Evolutionary conservation across 2,329 filamentous ascomycete genomes (phyloP), one percentile per base, ranked within the genome.

Genomic region (Huntiella abstrusa): DNA sequence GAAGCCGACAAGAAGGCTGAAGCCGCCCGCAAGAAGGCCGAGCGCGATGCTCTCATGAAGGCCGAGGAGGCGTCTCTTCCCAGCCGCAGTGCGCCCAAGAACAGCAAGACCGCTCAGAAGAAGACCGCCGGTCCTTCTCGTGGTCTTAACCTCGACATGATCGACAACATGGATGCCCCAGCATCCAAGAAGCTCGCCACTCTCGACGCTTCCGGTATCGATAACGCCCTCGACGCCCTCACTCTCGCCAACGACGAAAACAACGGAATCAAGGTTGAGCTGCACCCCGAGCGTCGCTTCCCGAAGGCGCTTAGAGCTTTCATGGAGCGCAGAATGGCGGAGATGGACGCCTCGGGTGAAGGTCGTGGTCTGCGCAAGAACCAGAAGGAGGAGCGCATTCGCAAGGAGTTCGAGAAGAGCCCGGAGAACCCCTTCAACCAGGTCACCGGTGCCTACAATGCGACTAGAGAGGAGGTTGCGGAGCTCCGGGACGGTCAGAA

Each of bases 361-460:
- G 71, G 70, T 15, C 61, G 80, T 48, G 85, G 84, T 1, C 62
- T 96, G 58, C 70, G 87, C 48, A 68, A 83, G 54, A 75, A 92
- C 55, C 87, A 95, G 71, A 80, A 83, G 62, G 78, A 87, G 56
- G 82, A 88, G 52, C 70, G 79, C 57, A 83, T 93, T 54, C 65
- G 74, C 52, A 92, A 93, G 69, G 91, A 96, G 65, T 98, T 96
- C 61, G 82, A 93, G 62, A 92, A 85, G 69, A 83, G 82, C 57
- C 80, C 83, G 1, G 88, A 96, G 55, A 98, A 98, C 61, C 91
- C 91, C 11, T 91, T 93, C 65, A 94, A 94, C 64, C 84, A 93
- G 65, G 77, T 80, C 12, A 75, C 68, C 44, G 83, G 77, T 2
- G 62, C 68, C 3, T 92, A 85, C 63, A 83, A 98, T 62, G 75